Conservation (phyloP, 225 moss, liverwort and hornwort genomes). For the Lunularia cruciata region DNA sequence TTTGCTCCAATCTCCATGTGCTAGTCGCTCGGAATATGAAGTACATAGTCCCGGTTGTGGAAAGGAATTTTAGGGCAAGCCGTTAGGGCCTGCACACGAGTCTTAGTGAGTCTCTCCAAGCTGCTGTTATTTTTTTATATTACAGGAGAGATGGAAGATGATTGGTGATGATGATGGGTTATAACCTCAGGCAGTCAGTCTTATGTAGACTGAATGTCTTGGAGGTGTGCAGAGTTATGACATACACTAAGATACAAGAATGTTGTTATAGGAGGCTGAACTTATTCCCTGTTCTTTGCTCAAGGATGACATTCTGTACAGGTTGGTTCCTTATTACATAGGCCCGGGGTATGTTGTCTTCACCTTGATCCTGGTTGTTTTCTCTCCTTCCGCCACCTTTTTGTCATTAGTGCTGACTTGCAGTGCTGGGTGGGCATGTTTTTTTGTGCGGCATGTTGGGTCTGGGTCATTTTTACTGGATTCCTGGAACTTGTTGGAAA, state of each 20-base stretch:
- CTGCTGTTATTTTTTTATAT: background rate
- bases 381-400: background rate
- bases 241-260: background rate
- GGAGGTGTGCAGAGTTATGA: constrained; percentile 23
- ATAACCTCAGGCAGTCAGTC: background rate
- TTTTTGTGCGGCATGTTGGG: constrained; percentile 39
- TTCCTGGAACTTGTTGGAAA: constrained; percentile 46
- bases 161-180: background rate
- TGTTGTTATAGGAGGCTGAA: constrained; percentile 13
- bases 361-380: constrained; percentile 20
- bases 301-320: constrained; percentile 13
- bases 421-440: constrained; percentile 50
- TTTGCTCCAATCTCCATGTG: too few species aligned
- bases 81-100: too few species aligned
- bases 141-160: background rate
- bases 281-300: constrained; percentile 13
- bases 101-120: too few species aligned
- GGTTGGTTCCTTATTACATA: constrained; percentile 14
- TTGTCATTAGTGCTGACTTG: constrained; percentile 47
- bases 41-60: too few species aligned
- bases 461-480: constrained; percentile 38
- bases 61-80: too few species aligned
- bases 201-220: constrained; percentile 15
- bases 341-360: constrained; percentile 24
- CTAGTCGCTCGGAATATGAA: too few species aligned